phyloP scores from a whole-genome alignment of 306 rosid species.

The Cicer chorassanicum region DNA sequence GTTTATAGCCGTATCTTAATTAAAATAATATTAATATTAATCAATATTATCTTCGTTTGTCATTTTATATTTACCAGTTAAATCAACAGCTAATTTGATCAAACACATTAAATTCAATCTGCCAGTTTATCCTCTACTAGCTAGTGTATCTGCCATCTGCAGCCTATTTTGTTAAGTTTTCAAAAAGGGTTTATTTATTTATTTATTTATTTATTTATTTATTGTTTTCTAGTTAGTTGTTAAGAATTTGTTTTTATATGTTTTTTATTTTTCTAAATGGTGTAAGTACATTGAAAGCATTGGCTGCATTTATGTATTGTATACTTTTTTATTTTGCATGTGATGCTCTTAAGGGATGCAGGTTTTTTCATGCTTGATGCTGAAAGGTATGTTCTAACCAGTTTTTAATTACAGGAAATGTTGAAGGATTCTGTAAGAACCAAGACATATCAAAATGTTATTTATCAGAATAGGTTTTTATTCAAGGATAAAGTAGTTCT shows the following conservation, averaged over 20 bases:
- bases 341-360: background rate
- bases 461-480: slow-evolving; percentile 89
- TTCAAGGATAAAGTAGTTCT: slow-evolving; percentile 90
- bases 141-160: too few relatives aligned
- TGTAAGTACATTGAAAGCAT: background rate
- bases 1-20: too few relatives aligned
- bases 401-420: slow-evolving; percentile 78
- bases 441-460: slow-evolving; percentile 91
- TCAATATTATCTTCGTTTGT: too few relatives aligned
- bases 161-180: too few relatives aligned
- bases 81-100: too few relatives aligned
- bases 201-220: background rate
- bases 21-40: too few relatives aligned
- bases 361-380: background rate
- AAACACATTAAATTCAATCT: too few relatives aligned
- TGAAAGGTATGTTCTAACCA: slow-evolving; percentile 13
- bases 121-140: too few relatives aligned
- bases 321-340: background rate
- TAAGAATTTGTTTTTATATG: slow-evolving; percentile 2
- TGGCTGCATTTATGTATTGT: slow-evolving; percentile 3
- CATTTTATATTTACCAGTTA: too few relatives aligned
- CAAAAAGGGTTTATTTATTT: background rate
- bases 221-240: background rate
- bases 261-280: background rate
- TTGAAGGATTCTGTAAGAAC: slow-evolving; percentile 95